Evolutionary conservation across 2,329 filamentous ascomycete species (phyloP), one percentile per base, ranked within the genome.

Genomic region (Monilinia polystroma): DNA sequence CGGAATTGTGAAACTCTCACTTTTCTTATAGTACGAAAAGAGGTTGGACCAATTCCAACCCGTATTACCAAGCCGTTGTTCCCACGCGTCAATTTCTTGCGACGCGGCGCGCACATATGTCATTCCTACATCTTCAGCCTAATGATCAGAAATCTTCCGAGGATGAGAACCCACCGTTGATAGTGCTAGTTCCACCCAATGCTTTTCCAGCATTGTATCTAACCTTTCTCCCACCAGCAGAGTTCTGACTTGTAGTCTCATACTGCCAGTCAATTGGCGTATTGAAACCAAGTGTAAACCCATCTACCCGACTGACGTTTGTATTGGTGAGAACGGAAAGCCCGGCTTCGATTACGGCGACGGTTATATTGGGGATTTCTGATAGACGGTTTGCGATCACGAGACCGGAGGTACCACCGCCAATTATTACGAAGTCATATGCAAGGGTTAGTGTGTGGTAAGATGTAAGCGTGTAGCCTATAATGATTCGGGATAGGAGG

Each of bases 31-130:
- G 64, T 82, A 82, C 2, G 78, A 80, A 2, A 77, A 72, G n/a
- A 83, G 72, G n/a, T 72, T 72, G 23, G 78, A 70, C 72, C 77
- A 80, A n/a, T 74, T 75, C 80, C 80, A 83, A 14, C 79, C 79
- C 1, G 73, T 68, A 51, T 81, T 81, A 0, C 80, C 80, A 6
- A 60, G 43, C 35, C 20, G 67, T 1, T 69, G 70, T 41, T 74
- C 74, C 80, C 81, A 82, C 26, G 81, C 80, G 82, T 66, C 78
- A 75, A 60, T 83, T 77, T 72, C 23, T 77, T 47, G 32, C 20
- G 67, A 67, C 41, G 68, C 55, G n/a, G 68, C 70, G 41, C 69
- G 66, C 6, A 69, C 57, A 62, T 67, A 71, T 43, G 67, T 71
- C 71, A 70, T 77, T 75, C 52, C 77, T 69, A 63, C 75, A 55